Evolutionary conservation across 2,329 filamentous ascomycete genomes (phyloP).

Genomic region (Phyllosticta capitalensis): DNA sequence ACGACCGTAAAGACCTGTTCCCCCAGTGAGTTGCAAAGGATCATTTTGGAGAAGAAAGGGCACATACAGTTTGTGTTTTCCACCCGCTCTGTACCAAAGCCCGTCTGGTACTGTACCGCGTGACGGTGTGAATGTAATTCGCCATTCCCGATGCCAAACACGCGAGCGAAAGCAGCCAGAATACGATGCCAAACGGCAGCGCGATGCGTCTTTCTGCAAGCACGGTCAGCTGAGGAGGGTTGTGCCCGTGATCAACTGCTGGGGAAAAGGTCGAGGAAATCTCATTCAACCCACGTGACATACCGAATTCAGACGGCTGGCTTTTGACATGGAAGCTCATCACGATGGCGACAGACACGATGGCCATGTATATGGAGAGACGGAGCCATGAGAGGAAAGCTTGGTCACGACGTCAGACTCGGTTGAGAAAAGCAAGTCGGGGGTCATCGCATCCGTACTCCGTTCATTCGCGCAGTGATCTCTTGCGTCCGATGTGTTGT

Average conservation of each 20-base stretch:
- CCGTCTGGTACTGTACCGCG: constrained; percentile 65
- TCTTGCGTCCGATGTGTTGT: constrained; percentile 62
- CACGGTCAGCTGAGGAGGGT: background rate
- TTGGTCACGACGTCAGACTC: constrained; percentile 13
- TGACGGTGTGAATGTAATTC: constrained; percentile 79
- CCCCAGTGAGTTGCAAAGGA: background rate
- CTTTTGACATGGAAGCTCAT: constrained; percentile 84
- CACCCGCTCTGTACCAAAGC: constrained; percentile 89
- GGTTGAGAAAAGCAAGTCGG: background rate
- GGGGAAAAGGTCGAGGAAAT: background rate
- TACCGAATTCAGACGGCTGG: constrained; percentile 46
- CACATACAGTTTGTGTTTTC: constrained; percentile 73
- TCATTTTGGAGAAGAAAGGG: background rate
- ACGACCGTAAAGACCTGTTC: constrained; percentile 29
- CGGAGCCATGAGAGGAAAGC: constrained; percentile 85
- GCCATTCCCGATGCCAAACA: constrained; percentile 68
- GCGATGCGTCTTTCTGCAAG: constrained; percentile 66
- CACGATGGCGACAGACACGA: constrained; percentile 83
- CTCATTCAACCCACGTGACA: background rate
- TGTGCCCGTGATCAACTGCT: background rate
- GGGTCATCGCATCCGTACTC: constrained; percentile 32
- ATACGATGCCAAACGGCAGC: constrained; percentile 73
- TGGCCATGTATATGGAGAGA: constrained; percentile 78
- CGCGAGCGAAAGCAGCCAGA: constrained; percentile 73
- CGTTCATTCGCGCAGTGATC: constrained; percentile 74